A percentile compares a stretch with the other conserved stretches of the same genome.
phyloP scores from a whole-genome alignment of 192 early-diverging fungal species.

The Mortierella hygrophila region DNA sequence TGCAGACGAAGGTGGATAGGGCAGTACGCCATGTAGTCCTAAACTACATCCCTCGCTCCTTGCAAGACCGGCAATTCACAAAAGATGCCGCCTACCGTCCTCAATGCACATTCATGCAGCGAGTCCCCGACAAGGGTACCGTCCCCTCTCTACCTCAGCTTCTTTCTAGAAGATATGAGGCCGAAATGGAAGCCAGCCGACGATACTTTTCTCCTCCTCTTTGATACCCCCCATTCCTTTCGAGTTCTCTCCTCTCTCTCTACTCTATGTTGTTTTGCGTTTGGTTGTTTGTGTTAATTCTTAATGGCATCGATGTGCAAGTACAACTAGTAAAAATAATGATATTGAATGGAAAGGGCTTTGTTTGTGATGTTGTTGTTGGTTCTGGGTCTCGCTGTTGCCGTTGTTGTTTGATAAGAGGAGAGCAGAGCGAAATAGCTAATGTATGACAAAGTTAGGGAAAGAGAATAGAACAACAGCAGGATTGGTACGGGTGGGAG shows the following conservation, averaged over 20 bases:
- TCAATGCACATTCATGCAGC: conserved; percentile 5
- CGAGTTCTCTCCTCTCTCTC: background rate
- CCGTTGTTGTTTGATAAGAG: background rate
- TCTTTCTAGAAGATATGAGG: conserved; percentile 3
- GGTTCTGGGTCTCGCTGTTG: background rate
- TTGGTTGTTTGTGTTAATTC: background rate
- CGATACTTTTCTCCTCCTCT: background rate
- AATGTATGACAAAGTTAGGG: background rate
- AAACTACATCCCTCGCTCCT: conserved; percentile 8
- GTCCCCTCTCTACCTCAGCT: conserved; percentile 4
- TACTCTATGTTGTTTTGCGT: background rate
- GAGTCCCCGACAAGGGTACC: conserved; percentile 9
- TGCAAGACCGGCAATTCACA: conserved; percentile 10
- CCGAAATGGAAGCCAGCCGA: background rate
- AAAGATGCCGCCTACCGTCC: conserved; percentile 22
- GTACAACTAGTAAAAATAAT: background rate
- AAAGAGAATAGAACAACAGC: background rate
- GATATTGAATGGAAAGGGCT: background rate
- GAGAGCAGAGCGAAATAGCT: background rate
- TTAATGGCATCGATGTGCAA: background rate
- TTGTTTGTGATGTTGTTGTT: background rate
- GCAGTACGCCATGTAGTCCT: conserved; percentile 15
- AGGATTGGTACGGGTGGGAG: background rate
- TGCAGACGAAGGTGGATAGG: conserved; percentile 8
- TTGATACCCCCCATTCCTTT: background rate